Evolutionary conservation across 441 rosid genomes (phyloP).

Genomic region (Syzygium syzygioides): DNA sequence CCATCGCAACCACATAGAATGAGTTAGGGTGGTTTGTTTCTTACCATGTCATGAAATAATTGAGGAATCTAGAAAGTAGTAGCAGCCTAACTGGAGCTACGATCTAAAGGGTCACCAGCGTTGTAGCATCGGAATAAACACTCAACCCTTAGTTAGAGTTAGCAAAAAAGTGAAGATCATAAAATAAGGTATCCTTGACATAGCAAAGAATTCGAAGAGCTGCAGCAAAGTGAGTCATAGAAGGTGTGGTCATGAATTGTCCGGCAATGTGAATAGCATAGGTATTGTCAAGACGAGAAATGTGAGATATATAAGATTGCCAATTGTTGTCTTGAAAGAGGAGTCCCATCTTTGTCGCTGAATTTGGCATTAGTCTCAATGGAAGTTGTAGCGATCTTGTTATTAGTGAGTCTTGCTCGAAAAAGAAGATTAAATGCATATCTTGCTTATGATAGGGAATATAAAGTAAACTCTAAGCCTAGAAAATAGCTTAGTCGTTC

Average conservation of each 20-base stretch:
- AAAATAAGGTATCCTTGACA: not conserved
- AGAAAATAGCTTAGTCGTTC: not conserved
- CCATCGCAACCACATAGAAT: not conserved
- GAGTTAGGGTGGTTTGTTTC: not conserved
- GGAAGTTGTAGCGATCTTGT: not conserved
- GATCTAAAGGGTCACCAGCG: not conserved
- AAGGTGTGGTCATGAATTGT: not conserved
- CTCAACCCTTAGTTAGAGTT: not conserved
- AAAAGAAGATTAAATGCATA: not conserved
- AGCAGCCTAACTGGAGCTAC: not conserved
- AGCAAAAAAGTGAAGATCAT: not conserved
- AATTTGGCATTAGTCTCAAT: not conserved
- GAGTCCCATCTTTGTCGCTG: not conserved
- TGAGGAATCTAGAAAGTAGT: not conserved
- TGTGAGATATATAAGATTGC: not conserved
- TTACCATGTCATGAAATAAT: not conserved
- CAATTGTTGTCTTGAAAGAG: accelerated
- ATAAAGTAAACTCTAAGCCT: not conserved
- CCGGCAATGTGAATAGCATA: not conserved
- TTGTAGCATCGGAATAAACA: not conserved
- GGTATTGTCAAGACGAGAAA: not conserved
- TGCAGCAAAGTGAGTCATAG: not conserved
- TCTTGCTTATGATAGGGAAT: not conserved
- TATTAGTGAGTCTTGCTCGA: not conserved
- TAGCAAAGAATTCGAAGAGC: not conserved